Conservation (phyloP, 495 filamentous ascomycete species). For the Pseudoneurospora amorphoporcata region DNA sequence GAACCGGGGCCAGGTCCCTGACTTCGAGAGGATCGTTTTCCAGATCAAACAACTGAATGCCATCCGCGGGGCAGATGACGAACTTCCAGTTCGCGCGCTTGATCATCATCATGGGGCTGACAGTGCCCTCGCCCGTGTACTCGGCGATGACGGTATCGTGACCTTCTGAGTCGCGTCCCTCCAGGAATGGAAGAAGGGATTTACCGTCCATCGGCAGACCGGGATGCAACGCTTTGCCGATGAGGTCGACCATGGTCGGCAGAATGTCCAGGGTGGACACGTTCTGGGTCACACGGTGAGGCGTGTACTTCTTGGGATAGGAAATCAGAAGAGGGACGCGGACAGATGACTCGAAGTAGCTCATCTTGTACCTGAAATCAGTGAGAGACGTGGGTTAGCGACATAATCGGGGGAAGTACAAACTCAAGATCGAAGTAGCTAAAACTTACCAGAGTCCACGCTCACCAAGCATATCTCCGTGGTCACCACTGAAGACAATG, state of each 20-base stretch:
- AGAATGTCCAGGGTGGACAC: conserved; percentile 81
- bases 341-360: conserved; percentile 73
- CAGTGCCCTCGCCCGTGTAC: conserved; percentile 81
- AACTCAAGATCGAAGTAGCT: background rate
- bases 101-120: conserved; percentile 87
- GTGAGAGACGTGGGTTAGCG: background rate
- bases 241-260: conserved; percentile 74
- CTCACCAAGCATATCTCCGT: conserved; percentile 90
- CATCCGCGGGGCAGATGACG: conserved; percentile 68
- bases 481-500: conserved; percentile 77
- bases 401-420: background rate
- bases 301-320: conserved; percentile 53
- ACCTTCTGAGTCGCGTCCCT: conserved; percentile 39
- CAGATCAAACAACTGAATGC: conserved; percentile 69
- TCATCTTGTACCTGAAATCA: conserved; percentile 71
- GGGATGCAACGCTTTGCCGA: conserved; percentile 49
- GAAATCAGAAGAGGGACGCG: conserved; percentile 74
- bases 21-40: conserved; percentile 62
- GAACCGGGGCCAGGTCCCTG: conserved; percentile 50
- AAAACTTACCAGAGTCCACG: conserved; percentile 58
- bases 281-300: conserved; percentile 61
- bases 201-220: conserved; percentile 68
- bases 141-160: conserved; percentile 75
- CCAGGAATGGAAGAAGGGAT: conserved; percentile 60
- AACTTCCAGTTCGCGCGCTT: conserved; percentile 74